Base-by-base conservation (phyloP, 2,329 filamentous ascomycete species). In the Fusarium paranaense region DNA sequence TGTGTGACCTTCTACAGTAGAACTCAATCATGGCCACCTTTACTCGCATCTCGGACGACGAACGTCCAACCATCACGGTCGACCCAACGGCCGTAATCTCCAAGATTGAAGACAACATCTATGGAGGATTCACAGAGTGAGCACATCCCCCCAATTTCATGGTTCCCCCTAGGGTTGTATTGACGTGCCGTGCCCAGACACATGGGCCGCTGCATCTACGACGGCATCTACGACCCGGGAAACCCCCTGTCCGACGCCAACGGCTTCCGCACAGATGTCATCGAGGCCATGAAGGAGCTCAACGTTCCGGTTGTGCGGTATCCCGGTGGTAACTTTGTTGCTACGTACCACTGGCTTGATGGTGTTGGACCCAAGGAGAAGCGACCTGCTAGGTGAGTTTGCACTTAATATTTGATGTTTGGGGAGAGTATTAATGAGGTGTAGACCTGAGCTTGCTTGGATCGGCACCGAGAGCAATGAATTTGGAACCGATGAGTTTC, bases 141-240 rank as follows among this genome's bases (percentile, higher is more conserved):
- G 90, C 82, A 40, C 32, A 25, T 37, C 10, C 14, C 3, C 22
- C 16, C 8, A 16, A 16, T 16, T 7, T 54, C 57, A 47, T 64
- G 62, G 38, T 27, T 27, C 27, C 27, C 27, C 27, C 22, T 35
- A 67, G 52, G 63, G 65, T 73, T 27, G 65, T 54, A 72, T 64
- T 67, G 62, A 73, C 63, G 16, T 22, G n/a, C 37, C 13, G 71
- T 18, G n/a, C 37, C 13, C 61, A 94, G 93, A 78, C 94, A 97
- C 83, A 97, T 97, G 94, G 94, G 94, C 78, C 90, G 94, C 71
- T 97, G 94, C 85, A 95, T 97, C 79, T 96, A 97, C 81, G 93
- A 93, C 72, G 94, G 94, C 73, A 93, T 97, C 80, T 96, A 95
- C 83, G 94, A 96, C 76, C 94, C 93, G 1, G 89, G 87, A 37